Percentiles rank a stretch among this genome's conserved stretches.
Conservation (phyloP, 192 early-diverging fungal species). For the Spizellomyces punctatus region DNA sequence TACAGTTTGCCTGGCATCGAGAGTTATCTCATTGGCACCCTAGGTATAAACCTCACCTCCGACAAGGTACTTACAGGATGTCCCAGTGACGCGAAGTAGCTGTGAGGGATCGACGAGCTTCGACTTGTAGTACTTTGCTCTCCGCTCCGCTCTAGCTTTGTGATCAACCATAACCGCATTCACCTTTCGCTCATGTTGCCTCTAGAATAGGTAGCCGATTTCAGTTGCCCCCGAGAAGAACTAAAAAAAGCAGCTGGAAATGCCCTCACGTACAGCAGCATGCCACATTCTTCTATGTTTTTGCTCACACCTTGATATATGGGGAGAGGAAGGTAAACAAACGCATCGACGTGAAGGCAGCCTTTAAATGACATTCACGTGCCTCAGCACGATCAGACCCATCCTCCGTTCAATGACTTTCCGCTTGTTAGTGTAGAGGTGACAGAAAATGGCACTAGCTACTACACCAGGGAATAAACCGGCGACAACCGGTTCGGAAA, state of each 20-base stretch:
- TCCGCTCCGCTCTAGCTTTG: constrained; percentile 51
- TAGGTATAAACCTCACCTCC: neutral
- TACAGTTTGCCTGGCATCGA: constrained; percentile 38
- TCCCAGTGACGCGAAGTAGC: constrained; percentile 31
- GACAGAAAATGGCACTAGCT: too few relatives aligned
- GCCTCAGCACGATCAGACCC: too few relatives aligned
- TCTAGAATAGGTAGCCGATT: constrained; percentile 20
- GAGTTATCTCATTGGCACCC: constrained; percentile 24
- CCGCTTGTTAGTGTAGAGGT: too few relatives aligned
- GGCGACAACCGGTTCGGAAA: too few relatives aligned
- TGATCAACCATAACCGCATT: constrained; percentile 47
- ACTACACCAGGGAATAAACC: too few relatives aligned
- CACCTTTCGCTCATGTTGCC: constrained; percentile 43
- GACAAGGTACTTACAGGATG: constrained; percentile 33
- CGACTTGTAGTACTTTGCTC: constrained; percentile 47
- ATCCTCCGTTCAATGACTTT: too few relatives aligned
- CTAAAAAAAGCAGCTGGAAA: neutral
- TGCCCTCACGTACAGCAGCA: constrained; percentile 15
- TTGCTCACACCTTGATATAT: too few relatives aligned
- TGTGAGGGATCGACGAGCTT: constrained; percentile 47
- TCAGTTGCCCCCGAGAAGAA: neutral
- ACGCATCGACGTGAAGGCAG: too few relatives aligned
- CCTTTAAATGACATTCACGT: too few relatives aligned
- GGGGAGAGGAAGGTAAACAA: too few relatives aligned
- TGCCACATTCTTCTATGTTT: constrained; percentile 33